Base-by-base conservation (phyloP, 495 filamentous ascomycete species). In the Penicillium roqueforti region DNA sequence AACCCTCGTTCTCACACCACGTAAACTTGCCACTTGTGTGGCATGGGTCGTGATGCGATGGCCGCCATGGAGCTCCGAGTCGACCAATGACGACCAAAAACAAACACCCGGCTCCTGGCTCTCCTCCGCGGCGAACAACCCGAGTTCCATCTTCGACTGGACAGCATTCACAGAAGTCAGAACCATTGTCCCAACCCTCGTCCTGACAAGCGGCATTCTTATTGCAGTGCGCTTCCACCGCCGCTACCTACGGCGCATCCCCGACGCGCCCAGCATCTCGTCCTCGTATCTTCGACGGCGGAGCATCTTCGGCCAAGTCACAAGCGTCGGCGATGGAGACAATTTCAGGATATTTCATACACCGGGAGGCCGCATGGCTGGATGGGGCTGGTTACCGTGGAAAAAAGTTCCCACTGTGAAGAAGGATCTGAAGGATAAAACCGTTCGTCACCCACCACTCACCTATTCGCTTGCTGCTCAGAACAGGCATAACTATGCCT, bases 321-420 rank as follows among this genome's bases (percentile, higher is more conserved):
- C 93, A 25, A 91, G 87, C 56, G 93, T 98, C 22, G 95, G 95
- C 44, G 93, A 98, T 76, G 95, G 89, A 0, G 93, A 98, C 65
- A 91, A 91, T 57, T 97, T 98, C 67, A 83, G 91, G 47, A 68
- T 98, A 8, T 98, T 87, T 67, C 93, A 98, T 69, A 96, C 91
- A 0, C 93, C 93, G 0, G 93, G 95, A 11, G 93, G 93, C 11
- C 75, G 88, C 43, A 63, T 92, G 18, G 77, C 85, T 11, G 93
- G 93, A 45, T 98, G 95, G 95, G 91, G 86, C 11, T 96, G 90
- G 91, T 62, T 95, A 48, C 84, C 83, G 0, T 80, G 86, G 69
- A 83, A 90, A 59, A 83, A 71, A 42, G 81, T 96, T 2, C 90
- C 91, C 3, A 80, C 57, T 9, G 80, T 74, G 44, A 86, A 76